Conservation (phyloP, 73 alveolate genomes). For the Paramecium sonneborni region DNA sequence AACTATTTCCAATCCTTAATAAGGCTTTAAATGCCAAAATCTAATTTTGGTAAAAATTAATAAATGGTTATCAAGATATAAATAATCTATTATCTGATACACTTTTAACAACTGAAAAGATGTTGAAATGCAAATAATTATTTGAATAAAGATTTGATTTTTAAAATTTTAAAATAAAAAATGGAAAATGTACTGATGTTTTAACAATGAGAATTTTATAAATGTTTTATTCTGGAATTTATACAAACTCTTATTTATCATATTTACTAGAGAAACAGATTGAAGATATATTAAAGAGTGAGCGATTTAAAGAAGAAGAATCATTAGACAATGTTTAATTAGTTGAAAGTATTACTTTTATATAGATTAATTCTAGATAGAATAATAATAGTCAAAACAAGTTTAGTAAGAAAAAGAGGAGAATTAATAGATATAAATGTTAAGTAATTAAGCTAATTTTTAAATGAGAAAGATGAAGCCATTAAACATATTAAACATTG, state of each 20-base stretch:
- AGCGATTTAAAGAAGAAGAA: constrained; percentile 24
- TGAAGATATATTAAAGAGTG: constrained; percentile 3
- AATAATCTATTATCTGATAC: not conserved
- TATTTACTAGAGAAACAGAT: not conserved
- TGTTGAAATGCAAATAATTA: not conserved
- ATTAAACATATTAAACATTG: not conserved
- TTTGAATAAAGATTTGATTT: not conserved
- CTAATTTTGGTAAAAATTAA: not conserved
- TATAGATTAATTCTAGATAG: not conserved
- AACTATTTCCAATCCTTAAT: not conserved
- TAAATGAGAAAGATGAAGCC: not conserved
- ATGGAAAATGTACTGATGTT: not conserved
- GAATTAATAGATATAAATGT: not conserved
- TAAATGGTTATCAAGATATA: not conserved
- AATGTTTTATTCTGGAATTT: not conserved
- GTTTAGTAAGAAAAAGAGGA: constrained; percentile 33
- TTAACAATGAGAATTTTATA: not conserved
- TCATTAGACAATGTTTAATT: not conserved
- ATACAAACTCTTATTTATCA: not conserved
- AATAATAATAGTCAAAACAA: not conserved
- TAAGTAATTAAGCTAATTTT: not conserved
- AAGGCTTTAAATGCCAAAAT: not conserved
- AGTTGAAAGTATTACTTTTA: not conserved
- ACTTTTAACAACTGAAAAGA: not conserved
- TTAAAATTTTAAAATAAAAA: not conserved